These are phyloP conservation scores for Tolypocladium paradoxum DNA, from an alignment of 2,329 filamentous ascomycete genomes.

Conservation along the genomic window DNA sequence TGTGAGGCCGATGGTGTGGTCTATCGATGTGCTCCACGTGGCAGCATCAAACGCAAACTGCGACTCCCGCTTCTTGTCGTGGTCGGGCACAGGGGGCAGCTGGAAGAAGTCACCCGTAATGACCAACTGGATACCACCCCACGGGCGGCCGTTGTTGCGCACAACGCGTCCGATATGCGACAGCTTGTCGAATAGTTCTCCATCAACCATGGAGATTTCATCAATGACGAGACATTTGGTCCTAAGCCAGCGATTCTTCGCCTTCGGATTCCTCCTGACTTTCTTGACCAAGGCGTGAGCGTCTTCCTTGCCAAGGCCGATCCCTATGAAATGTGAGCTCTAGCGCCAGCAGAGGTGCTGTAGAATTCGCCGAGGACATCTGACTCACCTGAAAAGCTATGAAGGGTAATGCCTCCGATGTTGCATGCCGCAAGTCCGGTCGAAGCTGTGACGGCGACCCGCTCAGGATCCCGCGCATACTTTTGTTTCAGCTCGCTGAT, in stretches of 20 bases:
- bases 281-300: constrained; percentile 75
- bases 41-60: constrained; percentile 91
- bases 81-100: constrained; percentile 82
- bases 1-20: constrained; percentile 90
- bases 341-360: background rate
- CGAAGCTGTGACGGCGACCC: constrained; percentile 87
- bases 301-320: constrained; percentile 87
- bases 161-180: constrained; percentile 77
- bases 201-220: constrained; percentile 98
- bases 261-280: constrained; percentile 79
- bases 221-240: constrained; percentile 86
- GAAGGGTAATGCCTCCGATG: constrained; percentile 87
- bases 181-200: constrained; percentile 91
- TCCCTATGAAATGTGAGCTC: constrained; percentile 26
- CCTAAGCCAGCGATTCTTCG: constrained; percentile 76
- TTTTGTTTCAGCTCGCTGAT: constrained; percentile 73
- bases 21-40: constrained; percentile 85
- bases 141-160: constrained; percentile 82
- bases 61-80: constrained; percentile 48
- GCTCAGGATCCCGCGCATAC: constrained; percentile 64
- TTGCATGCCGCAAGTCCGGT: constrained; percentile 95
- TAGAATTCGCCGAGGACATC: too few species aligned
- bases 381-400: constrained; percentile 71
- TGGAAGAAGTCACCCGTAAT: constrained; percentile 98
- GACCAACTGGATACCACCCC: constrained; percentile 91